Conservation (phyloP, 2,329 filamentous ascomycete species). For the Fusarium scirpi region DNA sequence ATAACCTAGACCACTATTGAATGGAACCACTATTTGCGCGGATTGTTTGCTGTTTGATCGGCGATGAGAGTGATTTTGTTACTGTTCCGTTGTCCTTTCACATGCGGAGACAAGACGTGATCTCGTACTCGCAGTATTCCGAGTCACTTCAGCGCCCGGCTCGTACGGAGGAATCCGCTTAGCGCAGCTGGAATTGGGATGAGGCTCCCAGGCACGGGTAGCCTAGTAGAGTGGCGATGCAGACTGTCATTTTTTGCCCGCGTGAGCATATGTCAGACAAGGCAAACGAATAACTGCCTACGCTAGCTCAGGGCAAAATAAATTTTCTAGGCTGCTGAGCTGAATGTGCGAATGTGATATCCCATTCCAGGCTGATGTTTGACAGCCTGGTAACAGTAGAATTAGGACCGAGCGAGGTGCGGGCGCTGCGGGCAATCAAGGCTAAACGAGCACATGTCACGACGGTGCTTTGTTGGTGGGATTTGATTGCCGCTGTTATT, state of each 20-base stretch:
- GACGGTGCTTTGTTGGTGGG: neutral
- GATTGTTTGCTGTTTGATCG: slow-evolving; percentile 4
- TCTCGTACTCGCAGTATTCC: slow-evolving; percentile 17
- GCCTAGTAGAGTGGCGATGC: slow-evolving; percentile 25
- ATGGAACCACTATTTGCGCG: slow-evolving; percentile 2
- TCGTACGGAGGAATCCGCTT: slow-evolving; percentile 32
- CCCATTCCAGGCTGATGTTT: slow-evolving; percentile 15
- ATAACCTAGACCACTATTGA: slow-evolving; percentile 10
- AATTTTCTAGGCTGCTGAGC: slow-evolving; percentile 18
- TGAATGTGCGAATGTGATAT: slow-evolving; percentile 1
- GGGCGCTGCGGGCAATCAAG: slow-evolving; percentile 13
- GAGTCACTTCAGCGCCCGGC: slow-evolving; percentile 27
- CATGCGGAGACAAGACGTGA: neutral
- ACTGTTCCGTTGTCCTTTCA: neutral
- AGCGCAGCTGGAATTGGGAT: slow-evolving; percentile 11
- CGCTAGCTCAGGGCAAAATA: slow-evolving; percentile 1
- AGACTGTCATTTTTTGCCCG: slow-evolving; percentile 9
- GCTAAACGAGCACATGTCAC: slow-evolving; percentile 2
- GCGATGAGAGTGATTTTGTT: slow-evolving; percentile 3
- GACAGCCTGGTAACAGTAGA: slow-evolving; percentile 4
- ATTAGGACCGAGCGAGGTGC: slow-evolving; percentile 2
- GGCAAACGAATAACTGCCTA: slow-evolving; percentile 19
- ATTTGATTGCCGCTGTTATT: slow-evolving; percentile 6
- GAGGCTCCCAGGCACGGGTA: slow-evolving; percentile 19
- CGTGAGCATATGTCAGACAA: slow-evolving; percentile 22